These are phyloP conservation scores for Wallemia ichthyophaga DNA, from an alignment of 1,284 basidiomycete species.

Conservation along the genomic window DNA sequence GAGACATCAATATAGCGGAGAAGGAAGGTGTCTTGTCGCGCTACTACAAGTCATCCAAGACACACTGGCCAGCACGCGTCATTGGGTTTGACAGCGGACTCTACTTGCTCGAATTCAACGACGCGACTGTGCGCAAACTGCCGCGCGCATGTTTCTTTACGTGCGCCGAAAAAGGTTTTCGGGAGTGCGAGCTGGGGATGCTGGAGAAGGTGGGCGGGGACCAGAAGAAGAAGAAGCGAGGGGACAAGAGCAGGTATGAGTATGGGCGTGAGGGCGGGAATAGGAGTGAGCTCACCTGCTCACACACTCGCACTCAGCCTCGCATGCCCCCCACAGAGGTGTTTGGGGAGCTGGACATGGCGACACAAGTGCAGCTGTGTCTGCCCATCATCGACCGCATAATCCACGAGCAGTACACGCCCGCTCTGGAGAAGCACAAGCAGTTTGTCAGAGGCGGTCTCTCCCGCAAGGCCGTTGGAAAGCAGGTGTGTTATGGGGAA, in stretches of 20 bases:
- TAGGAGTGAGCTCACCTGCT: too few relatives aligned
- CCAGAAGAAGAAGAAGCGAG: too few relatives aligned
- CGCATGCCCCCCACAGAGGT: neutral
- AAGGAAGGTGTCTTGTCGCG: neutral
- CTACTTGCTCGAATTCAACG: neutral
- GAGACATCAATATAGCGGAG: neutral
- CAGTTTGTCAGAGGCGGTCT: neutral
- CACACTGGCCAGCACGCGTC: neutral
- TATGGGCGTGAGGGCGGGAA: too few relatives aligned
- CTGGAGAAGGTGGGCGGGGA: too few relatives aligned
- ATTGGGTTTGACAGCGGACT: neutral
- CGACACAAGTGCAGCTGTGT: neutral
- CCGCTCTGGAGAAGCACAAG: neutral
- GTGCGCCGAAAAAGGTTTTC: neutral
- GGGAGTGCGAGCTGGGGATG: neutral
- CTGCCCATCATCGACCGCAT: neutral
- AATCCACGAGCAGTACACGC: neutral
- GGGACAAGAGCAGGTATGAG: too few relatives aligned
- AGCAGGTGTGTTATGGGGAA: neutral
- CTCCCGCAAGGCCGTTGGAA: neutral
- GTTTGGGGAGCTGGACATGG: neutral
- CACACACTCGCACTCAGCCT: neutral
- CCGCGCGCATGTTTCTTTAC: neutral
- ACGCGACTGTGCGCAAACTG: neutral
- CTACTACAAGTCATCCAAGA: neutral